These are phyloP conservation scores for Diutina scorzettiae DNA, from an alignment of 1,139 yeast species.

Conservation along the genomic window DNA sequence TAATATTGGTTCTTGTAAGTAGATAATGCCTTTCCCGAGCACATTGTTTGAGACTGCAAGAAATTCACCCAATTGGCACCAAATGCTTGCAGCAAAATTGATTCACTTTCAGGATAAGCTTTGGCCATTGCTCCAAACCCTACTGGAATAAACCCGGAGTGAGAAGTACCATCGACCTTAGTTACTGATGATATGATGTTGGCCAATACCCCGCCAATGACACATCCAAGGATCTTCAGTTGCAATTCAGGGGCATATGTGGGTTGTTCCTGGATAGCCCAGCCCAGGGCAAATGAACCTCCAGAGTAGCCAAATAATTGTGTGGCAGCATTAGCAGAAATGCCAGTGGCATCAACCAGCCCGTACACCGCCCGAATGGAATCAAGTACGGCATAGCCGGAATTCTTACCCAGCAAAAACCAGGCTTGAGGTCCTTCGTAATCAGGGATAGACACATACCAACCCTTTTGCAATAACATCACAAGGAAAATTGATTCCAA, in stretches of 20 bases:
- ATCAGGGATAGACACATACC: slow-evolving; percentile 22
- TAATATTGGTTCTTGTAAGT: slow-evolving; percentile 9
- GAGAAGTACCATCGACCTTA: slow-evolving; percentile 14
- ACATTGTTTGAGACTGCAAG: slow-evolving; percentile 7
- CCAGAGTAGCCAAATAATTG: slow-evolving; percentile 28
- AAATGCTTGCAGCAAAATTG: not conserved
- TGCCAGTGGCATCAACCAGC: slow-evolving; percentile 15
- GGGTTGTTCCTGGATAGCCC: slow-evolving; percentile 26
- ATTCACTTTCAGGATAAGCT: slow-evolving; percentile 16
- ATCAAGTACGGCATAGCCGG: slow-evolving; percentile 20
- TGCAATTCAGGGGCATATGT: slow-evolving; percentile 21
- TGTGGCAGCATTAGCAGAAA: slow-evolving; percentile 15
- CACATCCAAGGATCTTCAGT: slow-evolving; percentile 11
- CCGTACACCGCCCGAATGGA: slow-evolving; percentile 16
- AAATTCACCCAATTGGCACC: not conserved
- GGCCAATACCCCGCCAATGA: slow-evolving; percentile 19
- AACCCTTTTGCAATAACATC: slow-evolving; percentile 17
- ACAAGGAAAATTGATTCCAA: slow-evolving; percentile 18
- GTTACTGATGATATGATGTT: slow-evolving; percentile 16
- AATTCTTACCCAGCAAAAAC: slow-evolving; percentile 19
- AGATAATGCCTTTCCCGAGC: slow-evolving; percentile 7
- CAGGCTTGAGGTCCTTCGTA: slow-evolving; percentile 20
- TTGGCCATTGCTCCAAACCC: slow-evolving; percentile 18
- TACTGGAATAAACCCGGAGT: slow-evolving; percentile 17
- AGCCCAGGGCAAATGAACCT: slow-evolving; percentile 22